Evolutionary conservation across 1,284 basidiomycete species (phyloP).

Genomic region (Ganoderma lucidum): DNA sequence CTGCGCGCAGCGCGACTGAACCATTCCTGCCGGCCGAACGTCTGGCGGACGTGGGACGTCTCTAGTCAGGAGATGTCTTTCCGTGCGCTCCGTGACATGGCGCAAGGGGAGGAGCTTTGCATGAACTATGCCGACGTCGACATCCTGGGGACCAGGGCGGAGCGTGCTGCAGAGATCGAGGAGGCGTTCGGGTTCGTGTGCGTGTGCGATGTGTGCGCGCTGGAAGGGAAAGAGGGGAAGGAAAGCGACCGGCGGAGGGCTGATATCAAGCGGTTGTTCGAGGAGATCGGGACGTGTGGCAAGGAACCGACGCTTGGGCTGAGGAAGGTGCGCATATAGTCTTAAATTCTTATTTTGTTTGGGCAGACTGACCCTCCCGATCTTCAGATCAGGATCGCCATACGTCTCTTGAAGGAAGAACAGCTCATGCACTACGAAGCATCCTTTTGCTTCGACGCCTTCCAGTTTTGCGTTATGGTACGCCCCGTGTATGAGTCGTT

Average conservation of each 20-base stretch:
- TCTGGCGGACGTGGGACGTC: slow-evolving; percentile 33
- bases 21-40: slow-evolving; percentile 39
- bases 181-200: slow-evolving; percentile 65
- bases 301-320: slow-evolving; percentile 36
- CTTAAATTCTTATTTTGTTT: too few species aligned
- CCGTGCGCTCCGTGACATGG: slow-evolving; percentile 45
- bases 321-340: slow-evolving; percentile 31
- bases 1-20: slow-evolving; percentile 36
- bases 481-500: not conserved
- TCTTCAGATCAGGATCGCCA: slow-evolving; percentile 33
- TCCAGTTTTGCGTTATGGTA: slow-evolving; percentile 37
- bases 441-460: slow-evolving; percentile 38
- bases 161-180: slow-evolving; percentile 49
- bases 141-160: slow-evolving; percentile 45
- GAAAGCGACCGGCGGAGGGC: slow-evolving; percentile 35
- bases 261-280: slow-evolving; percentile 31
- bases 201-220: slow-evolving; percentile 50
- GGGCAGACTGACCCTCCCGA: not conserved
- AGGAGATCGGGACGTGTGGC: slow-evolving; percentile 33
- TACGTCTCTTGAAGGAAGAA: slow-evolving; percentile 34
- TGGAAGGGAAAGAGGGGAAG: slow-evolving; percentile 26
- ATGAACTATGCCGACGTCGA: slow-evolving; percentile 58
- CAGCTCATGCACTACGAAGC: slow-evolving; percentile 34
- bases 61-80: slow-evolving; percentile 31
- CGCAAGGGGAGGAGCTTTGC: slow-evolving; percentile 63